These are phyloP conservation scores for Phialocephala subalpina DNA, from an alignment of 2,329 filamentous ascomycete species.

Conservation along the genomic window DNA sequence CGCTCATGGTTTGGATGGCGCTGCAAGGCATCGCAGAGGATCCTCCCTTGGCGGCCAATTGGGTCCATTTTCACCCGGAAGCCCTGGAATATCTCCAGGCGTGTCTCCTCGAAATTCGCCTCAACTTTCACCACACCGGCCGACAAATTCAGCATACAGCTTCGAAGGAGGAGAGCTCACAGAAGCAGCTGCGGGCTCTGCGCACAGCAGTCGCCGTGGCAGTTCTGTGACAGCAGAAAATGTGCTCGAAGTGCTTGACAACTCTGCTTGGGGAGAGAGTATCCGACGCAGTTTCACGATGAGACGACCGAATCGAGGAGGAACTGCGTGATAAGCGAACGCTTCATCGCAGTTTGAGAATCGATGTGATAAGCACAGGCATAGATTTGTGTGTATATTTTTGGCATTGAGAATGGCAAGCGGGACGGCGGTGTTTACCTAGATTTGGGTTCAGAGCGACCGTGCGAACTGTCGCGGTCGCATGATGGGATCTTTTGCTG, in stretches of 20 bases:
- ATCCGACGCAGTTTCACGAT: slow-evolving; percentile 86
- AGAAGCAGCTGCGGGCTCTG: slow-evolving; percentile 31
- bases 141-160: slow-evolving; percentile 44
- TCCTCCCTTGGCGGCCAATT: slow-evolving; percentile 28
- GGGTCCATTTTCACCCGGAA: slow-evolving; percentile 31
- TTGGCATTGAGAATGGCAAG: slow-evolving; percentile 13
- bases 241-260: slow-evolving; percentile 85
- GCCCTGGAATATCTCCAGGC: slow-evolving; percentile 18
- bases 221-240: slow-evolving; percentile 78
- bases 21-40: slow-evolving; percentile 34
- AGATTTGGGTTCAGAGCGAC: slow-evolving; percentile 29
- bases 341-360: slow-evolving; percentile 30
- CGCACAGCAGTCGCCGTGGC: slow-evolving; percentile 64
- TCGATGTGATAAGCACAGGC: slow-evolving; percentile 24
- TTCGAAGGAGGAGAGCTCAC: slow-evolving; percentile 39
- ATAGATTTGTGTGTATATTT: slow-evolving; percentile 21
- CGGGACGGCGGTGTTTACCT: slow-evolving; percentile 21
- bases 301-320: slow-evolving; percentile 50
- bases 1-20: slow-evolving; percentile 40
- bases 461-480: slow-evolving; percentile 29
- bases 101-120: slow-evolving; percentile 34
- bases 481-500: slow-evolving; percentile 28
- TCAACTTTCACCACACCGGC: slow-evolving; percentile 46
- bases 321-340: slow-evolving; percentile 28
- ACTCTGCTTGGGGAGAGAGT: slow-evolving; percentile 93